Conservation (phyloP, 2,329 filamentous ascomycete genomes). For the Arthroderma uncinatum region DNA sequence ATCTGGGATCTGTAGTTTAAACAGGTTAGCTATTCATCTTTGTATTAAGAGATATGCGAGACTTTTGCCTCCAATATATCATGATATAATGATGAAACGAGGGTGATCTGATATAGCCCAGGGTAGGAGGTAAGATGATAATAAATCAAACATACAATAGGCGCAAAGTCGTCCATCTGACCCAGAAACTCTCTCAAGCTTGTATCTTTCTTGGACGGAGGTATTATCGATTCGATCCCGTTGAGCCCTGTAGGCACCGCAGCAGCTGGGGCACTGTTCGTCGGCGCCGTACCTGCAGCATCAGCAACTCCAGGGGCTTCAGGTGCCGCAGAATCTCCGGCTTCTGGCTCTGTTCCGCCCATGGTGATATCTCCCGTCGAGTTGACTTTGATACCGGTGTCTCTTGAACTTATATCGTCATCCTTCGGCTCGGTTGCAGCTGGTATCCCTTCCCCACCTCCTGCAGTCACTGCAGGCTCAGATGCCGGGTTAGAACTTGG, state of each 20-base stretch:
- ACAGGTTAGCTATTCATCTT: slow-evolving; percentile 6
- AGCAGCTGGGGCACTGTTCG: slow-evolving; percentile 14
- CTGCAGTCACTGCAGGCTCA: not conserved
- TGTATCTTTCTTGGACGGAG: slow-evolving; percentile 75
- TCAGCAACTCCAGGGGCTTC: slow-evolving; percentile 15
- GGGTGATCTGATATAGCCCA: not conserved
- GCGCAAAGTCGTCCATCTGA: slow-evolving; percentile 98
- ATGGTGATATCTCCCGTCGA: slow-evolving; percentile 13
- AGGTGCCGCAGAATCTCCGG: slow-evolving; percentile 8
- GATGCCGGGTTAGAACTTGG: not conserved
- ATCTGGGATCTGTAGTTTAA: slow-evolving; percentile 65
- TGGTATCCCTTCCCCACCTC: not conserved
- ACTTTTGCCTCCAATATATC: no score
- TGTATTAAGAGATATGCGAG: no score
- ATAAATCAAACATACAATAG: slow-evolving; percentile 60
- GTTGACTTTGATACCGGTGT: not conserved
- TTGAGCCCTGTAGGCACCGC: slow-evolving; percentile 24
- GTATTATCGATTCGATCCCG: slow-evolving; percentile 39
- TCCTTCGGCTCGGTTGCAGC: slow-evolving; percentile 2
- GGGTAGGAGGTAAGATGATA: not conserved
- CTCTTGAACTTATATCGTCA: slow-evolving; percentile 7
- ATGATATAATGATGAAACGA: not conserved
- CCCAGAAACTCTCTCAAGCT: slow-evolving; percentile 82
- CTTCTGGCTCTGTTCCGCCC: slow-evolving; percentile 14
- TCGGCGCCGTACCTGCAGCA: not conserved